These are phyloP conservation scores for Xylaria digitata DNA, from an alignment of 2,329 filamentous ascomycete species.

Conservation along the genomic window DNA sequence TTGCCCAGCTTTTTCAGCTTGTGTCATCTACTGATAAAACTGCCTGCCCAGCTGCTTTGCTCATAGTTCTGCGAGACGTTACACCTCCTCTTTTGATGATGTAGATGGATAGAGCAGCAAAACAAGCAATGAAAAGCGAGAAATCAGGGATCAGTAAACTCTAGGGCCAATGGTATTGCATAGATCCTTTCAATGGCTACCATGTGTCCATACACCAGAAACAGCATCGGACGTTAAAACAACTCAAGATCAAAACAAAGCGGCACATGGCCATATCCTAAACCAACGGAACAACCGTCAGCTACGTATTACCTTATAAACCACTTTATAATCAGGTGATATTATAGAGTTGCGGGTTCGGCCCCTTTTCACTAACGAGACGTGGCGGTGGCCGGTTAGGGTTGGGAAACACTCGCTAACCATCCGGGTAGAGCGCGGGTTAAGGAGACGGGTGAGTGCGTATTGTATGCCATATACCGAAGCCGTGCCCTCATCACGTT, in stretches of 20 bases:
- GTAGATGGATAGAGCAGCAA: no score
- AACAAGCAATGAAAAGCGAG: no score
- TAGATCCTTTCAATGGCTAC: no score
- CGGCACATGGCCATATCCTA: neutral
- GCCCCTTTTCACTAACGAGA: neutral
- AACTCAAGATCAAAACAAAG: neutral
- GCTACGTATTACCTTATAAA: neutral
- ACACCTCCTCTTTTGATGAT: no score
- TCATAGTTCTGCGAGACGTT: no score
- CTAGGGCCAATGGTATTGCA: no score
- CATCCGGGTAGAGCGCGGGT: neutral
- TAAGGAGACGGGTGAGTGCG: constrained; percentile 8
- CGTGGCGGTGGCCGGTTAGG: neutral
- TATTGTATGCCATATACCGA: neutral
- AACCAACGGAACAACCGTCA: no score
- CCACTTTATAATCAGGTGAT: neutral
- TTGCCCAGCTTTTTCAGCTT: no score
- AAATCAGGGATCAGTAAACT: no score
- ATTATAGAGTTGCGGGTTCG: neutral
- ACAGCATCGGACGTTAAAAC: neutral
- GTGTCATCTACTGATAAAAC: no score
- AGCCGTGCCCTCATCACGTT: neutral
- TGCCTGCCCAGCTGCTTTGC: no score
- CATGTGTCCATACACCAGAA: no score
- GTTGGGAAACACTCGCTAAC: neutral